Percentiles rank a stretch among this genome's conserved stretches.
These are phyloP conservation scores for Ophiostoma sp. DNA, from an alignment of 2,329 filamentous ascomycete species.

Conservation along the genomic window DNA sequence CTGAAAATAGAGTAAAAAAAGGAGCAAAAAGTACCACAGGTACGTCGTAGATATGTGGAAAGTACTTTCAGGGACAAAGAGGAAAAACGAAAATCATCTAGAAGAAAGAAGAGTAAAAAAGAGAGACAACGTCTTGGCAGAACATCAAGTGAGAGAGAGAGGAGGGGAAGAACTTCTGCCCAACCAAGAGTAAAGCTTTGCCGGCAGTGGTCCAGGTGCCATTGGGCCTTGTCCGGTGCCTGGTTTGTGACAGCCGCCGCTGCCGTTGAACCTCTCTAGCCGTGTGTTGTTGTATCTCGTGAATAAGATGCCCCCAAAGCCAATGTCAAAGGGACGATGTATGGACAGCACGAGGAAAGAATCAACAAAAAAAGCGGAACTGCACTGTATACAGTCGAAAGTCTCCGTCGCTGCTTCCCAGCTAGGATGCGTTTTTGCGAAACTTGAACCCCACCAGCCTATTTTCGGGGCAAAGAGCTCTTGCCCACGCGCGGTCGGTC, in stretches of 20 bases:
- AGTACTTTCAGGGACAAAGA: not conserved
- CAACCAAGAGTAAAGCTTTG: not conserved
- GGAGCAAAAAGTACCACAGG: not conserved
- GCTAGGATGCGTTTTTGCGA: constrained; percentile 9
- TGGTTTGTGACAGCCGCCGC: constrained; percentile 1
- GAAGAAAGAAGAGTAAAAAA: not conserved
- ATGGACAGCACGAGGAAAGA: not conserved
- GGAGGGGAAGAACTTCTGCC: not conserved
- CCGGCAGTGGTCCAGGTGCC: not conserved
- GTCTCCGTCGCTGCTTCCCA: not conserved
- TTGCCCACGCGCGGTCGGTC: constrained; percentile 14
- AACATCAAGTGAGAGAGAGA: not conserved
- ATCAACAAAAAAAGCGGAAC: constrained; percentile 11
- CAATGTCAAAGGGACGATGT: not conserved
- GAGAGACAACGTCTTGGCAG: not conserved
- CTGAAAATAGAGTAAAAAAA: not conserved
- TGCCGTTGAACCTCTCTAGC: not conserved
- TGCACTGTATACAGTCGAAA: not conserved
- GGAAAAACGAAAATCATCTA: constrained; percentile 10
- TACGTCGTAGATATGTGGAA: not conserved
- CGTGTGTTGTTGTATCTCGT: not conserved
- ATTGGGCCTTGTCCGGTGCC: not conserved
- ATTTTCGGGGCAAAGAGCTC: constrained; percentile 19
- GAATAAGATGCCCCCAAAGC: not conserved
- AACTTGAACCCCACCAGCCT: constrained; percentile 23